A percentile compares a stretch with the other conserved stretches of the same genome.
Evolutionary conservation across 495 filamentous ascomycete genomes (phyloP).

Genomic region (Neurospora terricola): DNA sequence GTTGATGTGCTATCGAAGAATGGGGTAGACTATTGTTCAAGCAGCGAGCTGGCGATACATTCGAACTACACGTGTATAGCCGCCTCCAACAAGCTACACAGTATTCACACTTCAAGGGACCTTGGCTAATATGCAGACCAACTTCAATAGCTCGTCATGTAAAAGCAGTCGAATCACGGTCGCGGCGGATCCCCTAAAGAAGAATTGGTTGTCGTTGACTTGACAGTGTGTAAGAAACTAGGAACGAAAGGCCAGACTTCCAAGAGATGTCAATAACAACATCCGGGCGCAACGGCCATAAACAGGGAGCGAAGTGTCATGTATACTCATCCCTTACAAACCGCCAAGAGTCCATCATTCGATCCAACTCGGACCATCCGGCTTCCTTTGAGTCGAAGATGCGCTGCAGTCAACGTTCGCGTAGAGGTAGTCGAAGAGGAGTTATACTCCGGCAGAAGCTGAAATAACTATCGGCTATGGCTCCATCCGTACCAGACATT

Average conservation of each 20-base stretch:
- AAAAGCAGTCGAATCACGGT: neutral
- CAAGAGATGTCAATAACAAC: neutral
- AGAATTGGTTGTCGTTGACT: neutral
- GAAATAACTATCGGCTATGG: neutral
- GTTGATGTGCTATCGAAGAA: neutral
- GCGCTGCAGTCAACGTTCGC: neutral
- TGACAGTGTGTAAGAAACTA: neutral
- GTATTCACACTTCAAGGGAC: neutral
- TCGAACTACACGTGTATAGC: neutral
- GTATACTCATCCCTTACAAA: neutral
- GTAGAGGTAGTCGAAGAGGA: neutral
- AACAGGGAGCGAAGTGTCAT: neutral
- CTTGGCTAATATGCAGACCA: neutral
- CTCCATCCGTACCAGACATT: neutral
- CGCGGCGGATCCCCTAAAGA: neutral
- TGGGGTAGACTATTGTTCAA: neutral
- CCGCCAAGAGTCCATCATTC: neutral
- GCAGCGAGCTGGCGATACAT: neutral
- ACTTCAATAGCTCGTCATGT: neutral
- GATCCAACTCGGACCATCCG: neutral
- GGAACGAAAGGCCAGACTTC: neutral
- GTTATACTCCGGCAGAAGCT: neutral
- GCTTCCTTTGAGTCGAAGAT: neutral
- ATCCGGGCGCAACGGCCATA: neutral
- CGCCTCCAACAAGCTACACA: neutral